phyloP scores from a whole-genome alignment of 768 basidiomycete genomes.

The Tylopilus subfusipes region DNA sequence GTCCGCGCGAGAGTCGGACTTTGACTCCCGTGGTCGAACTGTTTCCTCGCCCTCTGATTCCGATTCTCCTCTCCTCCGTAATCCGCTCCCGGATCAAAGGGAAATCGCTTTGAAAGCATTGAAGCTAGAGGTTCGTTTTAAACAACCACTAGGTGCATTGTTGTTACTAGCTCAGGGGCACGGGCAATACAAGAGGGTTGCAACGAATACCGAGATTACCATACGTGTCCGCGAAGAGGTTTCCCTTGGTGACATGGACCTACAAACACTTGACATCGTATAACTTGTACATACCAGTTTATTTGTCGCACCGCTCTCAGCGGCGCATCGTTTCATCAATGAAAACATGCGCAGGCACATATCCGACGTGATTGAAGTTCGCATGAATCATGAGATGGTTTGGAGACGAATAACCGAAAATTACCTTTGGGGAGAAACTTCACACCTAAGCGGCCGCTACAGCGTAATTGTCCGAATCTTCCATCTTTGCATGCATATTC shows the following conservation, averaged over 20 bases:
- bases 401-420: too few relatives aligned
- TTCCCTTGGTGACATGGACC: constrained; percentile 2
- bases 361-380: too few relatives aligned
- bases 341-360: too few relatives aligned
- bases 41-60: neutral
- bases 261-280: constrained; percentile 7
- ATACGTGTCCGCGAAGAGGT: constrained; percentile 6
- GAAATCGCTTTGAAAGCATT: neutral
- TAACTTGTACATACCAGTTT: neutral
- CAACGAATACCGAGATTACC: constrained; percentile 6
- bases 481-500: too few relatives aligned
- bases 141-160: constrained; percentile 13
- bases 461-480: too few relatives aligned
- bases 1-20: neutral
- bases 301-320: neutral
- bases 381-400: too few relatives aligned
- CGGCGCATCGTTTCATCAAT: neutral
- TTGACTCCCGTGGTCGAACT: neutral
- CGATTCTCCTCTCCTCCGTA: neutral
- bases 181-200: constrained; percentile 15
- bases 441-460: too few relatives aligned
- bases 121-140: constrained; percentile 11
- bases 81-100: neutral
- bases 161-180: constrained; percentile 5
- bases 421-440: too few relatives aligned